Percentiles rank a stretch among this genome's conserved stretches.
phyloP scores from a whole-genome alignment of 345 rosid species.

The Eucalyptus curtisii region DNA sequence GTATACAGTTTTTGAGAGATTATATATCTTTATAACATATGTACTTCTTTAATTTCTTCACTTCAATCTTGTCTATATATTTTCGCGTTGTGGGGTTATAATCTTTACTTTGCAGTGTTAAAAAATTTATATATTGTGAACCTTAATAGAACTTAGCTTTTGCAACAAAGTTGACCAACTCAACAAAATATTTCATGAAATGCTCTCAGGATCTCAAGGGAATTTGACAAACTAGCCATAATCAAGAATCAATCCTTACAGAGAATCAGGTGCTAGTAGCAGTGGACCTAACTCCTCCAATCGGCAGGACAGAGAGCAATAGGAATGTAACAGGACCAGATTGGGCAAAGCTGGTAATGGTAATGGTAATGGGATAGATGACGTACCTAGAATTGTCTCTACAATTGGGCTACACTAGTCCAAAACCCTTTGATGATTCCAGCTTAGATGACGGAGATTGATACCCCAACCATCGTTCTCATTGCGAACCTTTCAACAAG shows the following conservation, averaged over 20 bases:
- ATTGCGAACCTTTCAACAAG: not conserved
- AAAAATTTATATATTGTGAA: too few species aligned
- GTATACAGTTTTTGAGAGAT: not conserved
- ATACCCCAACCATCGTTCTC: not conserved
- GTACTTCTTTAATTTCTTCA: too few species aligned
- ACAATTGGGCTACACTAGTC: not conserved
- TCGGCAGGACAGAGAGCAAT: not conserved
- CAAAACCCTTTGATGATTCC: not conserved
- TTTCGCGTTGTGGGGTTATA: not conserved
- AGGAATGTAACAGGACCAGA: not conserved
- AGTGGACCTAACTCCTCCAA: not conserved
- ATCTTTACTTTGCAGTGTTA: not conserved
- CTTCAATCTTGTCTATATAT: not conserved
- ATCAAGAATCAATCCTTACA: not conserved
- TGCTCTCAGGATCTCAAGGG: not conserved
- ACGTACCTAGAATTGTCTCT: not conserved
- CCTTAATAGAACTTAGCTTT: not conserved
- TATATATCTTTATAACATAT: too few species aligned
- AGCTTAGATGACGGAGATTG: not conserved
- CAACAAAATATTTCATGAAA: not conserved
- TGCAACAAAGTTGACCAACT: not conserved
- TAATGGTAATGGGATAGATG: not conserved
- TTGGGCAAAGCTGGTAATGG: not conserved
- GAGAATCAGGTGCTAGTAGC: not conserved
- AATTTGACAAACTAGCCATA: not conserved